These are phyloP conservation scores for Amanita thiersii DNA, from an alignment of 768 basidiomycete genomes.

Conservation along the genomic window DNA sequence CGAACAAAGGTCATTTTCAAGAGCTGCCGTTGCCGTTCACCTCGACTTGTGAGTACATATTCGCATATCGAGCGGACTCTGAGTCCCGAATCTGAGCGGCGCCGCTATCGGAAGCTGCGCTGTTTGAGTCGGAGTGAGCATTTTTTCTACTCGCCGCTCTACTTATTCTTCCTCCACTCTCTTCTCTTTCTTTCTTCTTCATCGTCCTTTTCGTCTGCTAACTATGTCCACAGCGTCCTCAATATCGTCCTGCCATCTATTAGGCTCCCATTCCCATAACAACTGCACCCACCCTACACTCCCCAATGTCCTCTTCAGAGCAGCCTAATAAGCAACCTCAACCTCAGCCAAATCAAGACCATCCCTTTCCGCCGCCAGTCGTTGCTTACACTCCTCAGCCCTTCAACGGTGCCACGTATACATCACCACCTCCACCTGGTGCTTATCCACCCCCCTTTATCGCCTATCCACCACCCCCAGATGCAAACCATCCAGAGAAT, in stretches of 20 bases:
- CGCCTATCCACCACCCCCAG: conserved; percentile 32
- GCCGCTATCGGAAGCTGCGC: conserved; percentile 27
- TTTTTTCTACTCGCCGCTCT: conserved; percentile 27
- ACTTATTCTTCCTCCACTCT: conserved; percentile 8
- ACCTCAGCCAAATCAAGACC: conserved; percentile 19
- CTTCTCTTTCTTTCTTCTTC: conserved; percentile 9
- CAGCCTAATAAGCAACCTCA: conserved; percentile 21
- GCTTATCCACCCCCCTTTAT: conserved; percentile 32
- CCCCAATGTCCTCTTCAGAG: conserved; percentile 23
- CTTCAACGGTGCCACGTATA: conserved; percentile 23
- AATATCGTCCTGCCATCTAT: background rate
- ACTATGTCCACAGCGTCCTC: conserved; percentile 8
- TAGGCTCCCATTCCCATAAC: background rate
- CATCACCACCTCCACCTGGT: conserved; percentile 25
- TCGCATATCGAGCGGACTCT: conserved; percentile 12
- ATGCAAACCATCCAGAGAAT: conserved; percentile 27
- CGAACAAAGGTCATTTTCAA: background rate
- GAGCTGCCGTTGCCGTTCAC: conserved; percentile 1
- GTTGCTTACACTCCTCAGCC: conserved; percentile 24
- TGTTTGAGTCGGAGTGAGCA: conserved; percentile 39
- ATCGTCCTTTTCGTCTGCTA: conserved; percentile 4
- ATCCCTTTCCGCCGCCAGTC: conserved; percentile 22
- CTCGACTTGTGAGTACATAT: conserved; percentile 7
- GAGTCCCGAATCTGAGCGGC: conserved; percentile 30
- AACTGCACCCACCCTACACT: background rate